Conservation (phyloP, 177 flowering plant species). For the Tripterygium wilfordii region DNA sequence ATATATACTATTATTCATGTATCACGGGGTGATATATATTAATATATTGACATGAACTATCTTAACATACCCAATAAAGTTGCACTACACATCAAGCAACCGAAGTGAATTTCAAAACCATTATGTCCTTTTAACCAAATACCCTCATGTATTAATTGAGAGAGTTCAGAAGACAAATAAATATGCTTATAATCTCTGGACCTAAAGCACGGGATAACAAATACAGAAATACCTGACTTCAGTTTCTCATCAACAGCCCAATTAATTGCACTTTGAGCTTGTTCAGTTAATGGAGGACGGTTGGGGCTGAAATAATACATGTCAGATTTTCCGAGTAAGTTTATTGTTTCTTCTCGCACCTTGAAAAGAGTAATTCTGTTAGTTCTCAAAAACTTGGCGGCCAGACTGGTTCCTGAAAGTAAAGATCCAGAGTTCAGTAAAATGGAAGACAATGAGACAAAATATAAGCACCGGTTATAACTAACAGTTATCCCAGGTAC, state of each 20-base stretch:
- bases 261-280: conserved; percentile 77
- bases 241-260: conserved; percentile 88
- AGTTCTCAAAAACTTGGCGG: conserved; percentile 66
- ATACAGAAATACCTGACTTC: conserved; percentile 55
- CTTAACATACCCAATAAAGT: too few species aligned
- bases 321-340: conserved; percentile 71
- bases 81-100: too few species aligned
- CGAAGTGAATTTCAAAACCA: too few species aligned
- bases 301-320: conserved; percentile 52
- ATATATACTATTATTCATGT: too few species aligned
- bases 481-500: too few species aligned
- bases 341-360: conserved; percentile 67
- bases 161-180: not conserved
- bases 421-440: not conserved
- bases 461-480: not conserved
- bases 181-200: not conserved
- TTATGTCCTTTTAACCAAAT: too few species aligned
- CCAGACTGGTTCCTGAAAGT: conserved; percentile 63
- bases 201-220: not conserved
- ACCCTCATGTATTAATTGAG: too few species aligned
- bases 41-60: too few species aligned
- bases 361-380: conserved; percentile 70
- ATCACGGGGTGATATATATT: too few species aligned
- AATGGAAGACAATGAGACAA: not conserved
- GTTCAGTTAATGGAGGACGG: conserved; percentile 80